A percentile compares a stretch with the other conserved stretches of the same genome.
Evolutionary conservation across 2,329 filamentous ascomycete species (phyloP).

Genomic region (Coniochaeta sp.): DNA sequence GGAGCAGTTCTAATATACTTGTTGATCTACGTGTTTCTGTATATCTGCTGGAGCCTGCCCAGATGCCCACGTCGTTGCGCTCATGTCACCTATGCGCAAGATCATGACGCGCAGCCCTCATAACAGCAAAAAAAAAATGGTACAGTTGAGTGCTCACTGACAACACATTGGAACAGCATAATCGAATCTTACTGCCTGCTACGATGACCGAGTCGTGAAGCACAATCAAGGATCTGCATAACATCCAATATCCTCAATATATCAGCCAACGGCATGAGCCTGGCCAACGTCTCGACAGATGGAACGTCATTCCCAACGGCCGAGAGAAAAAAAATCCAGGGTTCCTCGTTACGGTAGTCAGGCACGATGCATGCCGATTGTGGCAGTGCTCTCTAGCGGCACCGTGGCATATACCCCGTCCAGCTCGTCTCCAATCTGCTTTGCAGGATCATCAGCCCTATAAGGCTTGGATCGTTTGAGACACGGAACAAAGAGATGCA

Average conservation of each 20-base stretch:
- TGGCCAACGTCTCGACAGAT: neutral
- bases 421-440: neutral
- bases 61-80: neutral
- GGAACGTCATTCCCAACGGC: neutral
- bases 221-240: too few species aligned
- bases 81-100: neutral
- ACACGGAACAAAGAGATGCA: neutral
- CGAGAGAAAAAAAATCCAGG: neutral
- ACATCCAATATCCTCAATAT: too few species aligned
- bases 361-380: slow-evolving; percentile 15
- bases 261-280: neutral
- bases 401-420: neutral
- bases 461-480: neutral
- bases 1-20: neutral
- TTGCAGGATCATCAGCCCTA: slow-evolving; percentile 8
- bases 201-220: neutral
- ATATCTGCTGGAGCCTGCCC: neutral
- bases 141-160: neutral
- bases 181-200: neutral
- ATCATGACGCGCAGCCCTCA: neutral
- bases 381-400: slow-evolving; percentile 19
- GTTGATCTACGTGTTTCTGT: neutral
- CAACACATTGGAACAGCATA: neutral
- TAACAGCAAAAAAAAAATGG: neutral
- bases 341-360: neutral